These are phyloP conservation scores for Iris pallida DNA, from an alignment of 116 monocot species.

Conservation along the genomic window DNA sequence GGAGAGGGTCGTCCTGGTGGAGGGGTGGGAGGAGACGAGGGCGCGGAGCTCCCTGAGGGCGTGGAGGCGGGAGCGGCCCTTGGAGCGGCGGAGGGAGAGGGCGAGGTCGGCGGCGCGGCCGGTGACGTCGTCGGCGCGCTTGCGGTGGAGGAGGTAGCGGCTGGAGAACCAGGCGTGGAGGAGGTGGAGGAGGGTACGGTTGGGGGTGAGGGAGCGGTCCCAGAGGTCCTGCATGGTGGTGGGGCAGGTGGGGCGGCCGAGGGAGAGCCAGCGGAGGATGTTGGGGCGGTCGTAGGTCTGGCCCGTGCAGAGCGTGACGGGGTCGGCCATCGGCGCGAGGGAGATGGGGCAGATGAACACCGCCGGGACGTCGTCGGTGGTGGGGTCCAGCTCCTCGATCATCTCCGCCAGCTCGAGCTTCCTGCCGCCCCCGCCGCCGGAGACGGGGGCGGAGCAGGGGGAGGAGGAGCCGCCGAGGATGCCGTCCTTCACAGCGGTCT, in stretches of 20 bases:
- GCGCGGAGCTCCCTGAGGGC: constrained; percentile 53
- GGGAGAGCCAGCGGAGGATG: constrained; percentile 67
- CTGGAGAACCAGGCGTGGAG: constrained; percentile 87
- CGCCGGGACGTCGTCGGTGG: constrained; percentile 51
- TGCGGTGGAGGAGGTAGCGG: constrained; percentile 59
- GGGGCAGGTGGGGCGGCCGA: constrained; percentile 83
- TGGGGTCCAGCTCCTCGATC: constrained; percentile 60
- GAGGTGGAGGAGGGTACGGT: constrained; percentile 75
- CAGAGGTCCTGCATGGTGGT: constrained; percentile 99
- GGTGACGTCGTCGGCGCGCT: constrained; percentile 73
- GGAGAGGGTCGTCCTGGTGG: constrained; percentile 35
- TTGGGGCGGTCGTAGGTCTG: constrained; percentile 90
- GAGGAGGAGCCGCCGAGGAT: constrained; percentile 19
- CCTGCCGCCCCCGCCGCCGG: constrained; percentile 13
- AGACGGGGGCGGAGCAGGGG: constrained; percentile 30
- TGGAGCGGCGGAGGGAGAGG: constrained; percentile 39
- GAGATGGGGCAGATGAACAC: constrained; percentile 99
- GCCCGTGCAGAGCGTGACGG: constrained; percentile 94
- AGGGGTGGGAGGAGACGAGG: constrained; percentile 32
- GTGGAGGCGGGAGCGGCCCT: constrained; percentile 62
- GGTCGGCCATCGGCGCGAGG: constrained; percentile 86
- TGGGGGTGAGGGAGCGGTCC: constrained; percentile 79
- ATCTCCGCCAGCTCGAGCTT: constrained; percentile 72
- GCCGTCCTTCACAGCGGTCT: constrained; percentile 46
- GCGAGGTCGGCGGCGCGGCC: constrained; percentile 65